phyloP scores from a whole-genome alignment of 495 filamentous ascomycete genomes.

The Hypoxylon cercidicola region DNA sequence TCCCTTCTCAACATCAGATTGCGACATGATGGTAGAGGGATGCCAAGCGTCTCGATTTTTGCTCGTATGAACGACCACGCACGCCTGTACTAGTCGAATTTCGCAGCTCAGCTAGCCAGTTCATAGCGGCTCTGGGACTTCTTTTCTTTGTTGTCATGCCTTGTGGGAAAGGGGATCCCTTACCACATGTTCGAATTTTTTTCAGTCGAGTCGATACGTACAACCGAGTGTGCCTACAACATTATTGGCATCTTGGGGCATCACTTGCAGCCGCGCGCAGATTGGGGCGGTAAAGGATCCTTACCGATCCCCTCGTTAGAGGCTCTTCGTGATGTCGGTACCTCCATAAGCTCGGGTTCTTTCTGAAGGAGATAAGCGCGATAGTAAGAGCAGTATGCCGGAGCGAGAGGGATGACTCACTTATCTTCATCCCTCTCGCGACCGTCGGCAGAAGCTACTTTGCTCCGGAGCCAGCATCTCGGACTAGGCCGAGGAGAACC shows the following conservation, averaged over 20 bases:
- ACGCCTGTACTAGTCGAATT: conserved; percentile 17
- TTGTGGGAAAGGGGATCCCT: conserved; percentile 31
- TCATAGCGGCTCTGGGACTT: conserved; percentile 12
- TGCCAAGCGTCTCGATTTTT: conserved; percentile 10
- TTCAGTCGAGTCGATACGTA: conserved; percentile 37
- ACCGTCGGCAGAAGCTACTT: conserved; percentile 55
- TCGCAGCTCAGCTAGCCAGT: conserved; percentile 18
- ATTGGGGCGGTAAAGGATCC: background rate
- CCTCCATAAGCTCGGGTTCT: conserved; percentile 51
- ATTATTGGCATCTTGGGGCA: conserved; percentile 27
- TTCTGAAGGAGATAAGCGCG: conserved; percentile 68
- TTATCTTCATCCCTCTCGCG: conserved; percentile 18
- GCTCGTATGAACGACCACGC: conserved; percentile 11
- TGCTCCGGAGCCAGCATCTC: conserved; percentile 66
- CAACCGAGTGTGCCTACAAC: conserved; percentile 25
- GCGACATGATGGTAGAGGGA: conserved; percentile 14
- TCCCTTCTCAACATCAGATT: conserved; percentile 11
- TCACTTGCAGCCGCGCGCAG: background rate
- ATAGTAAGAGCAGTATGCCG: conserved; percentile 63
- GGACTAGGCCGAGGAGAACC: conserved; percentile 63
- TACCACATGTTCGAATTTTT: conserved; percentile 37
- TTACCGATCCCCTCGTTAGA: background rate
- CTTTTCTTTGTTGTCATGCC: conserved; percentile 29
- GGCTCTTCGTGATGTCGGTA: conserved; percentile 15
- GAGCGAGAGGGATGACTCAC: conserved; percentile 18